phyloP scores from a whole-genome alignment of 495 filamentous ascomycete species.

The Echria macrotheca region DNA sequence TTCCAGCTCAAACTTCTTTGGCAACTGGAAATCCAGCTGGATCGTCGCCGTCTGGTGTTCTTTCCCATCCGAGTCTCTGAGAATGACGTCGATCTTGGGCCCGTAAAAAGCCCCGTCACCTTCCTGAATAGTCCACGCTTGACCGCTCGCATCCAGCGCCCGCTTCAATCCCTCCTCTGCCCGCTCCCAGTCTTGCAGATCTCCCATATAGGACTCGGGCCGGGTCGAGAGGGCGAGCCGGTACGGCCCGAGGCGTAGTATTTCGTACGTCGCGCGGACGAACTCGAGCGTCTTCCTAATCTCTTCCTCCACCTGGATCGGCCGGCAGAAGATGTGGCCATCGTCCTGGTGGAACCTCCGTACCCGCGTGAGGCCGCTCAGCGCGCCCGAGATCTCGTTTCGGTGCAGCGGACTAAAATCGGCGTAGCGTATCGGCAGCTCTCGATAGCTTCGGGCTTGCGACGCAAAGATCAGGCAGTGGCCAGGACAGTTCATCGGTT shows the following conservation, averaged over 20 bases:
- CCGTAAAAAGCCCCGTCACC: constrained; percentile 94
- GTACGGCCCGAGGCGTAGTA: constrained; percentile 68
- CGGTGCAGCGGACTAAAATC: constrained; percentile 91
- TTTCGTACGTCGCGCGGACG: constrained; percentile 69
- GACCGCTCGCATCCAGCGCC: constrained; percentile 61
- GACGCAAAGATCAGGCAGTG: constrained; percentile 83
- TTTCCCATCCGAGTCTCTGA: constrained; percentile 78
- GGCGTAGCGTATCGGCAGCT: constrained; percentile 84
- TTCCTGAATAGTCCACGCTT: constrained; percentile 64
- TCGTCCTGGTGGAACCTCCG: constrained; percentile 96
- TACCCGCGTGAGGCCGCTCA: constrained; percentile 83
- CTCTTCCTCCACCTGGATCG: constrained; percentile 73
- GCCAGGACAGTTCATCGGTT: constrained; percentile 96
- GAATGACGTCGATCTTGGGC: constrained; percentile 88
- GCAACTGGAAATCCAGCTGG: constrained; percentile 91
- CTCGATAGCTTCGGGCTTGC: constrained; percentile 66
- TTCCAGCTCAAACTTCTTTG: constrained; percentile 70
- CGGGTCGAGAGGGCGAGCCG: constrained; percentile 76
- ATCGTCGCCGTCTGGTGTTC: constrained; percentile 90
- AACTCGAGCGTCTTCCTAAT: constrained; percentile 76
- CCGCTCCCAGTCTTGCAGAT: constrained; percentile 70
- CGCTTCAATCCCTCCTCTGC: constrained; percentile 69
- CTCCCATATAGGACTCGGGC: constrained; percentile 76
- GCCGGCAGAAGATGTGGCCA: constrained; percentile 90
- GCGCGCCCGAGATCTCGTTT: constrained; percentile 80